These are phyloP conservation scores for Xylariaceae sp. DNA, from an alignment of 2,329 filamentous ascomycete species.

Conservation along the genomic window DNA sequence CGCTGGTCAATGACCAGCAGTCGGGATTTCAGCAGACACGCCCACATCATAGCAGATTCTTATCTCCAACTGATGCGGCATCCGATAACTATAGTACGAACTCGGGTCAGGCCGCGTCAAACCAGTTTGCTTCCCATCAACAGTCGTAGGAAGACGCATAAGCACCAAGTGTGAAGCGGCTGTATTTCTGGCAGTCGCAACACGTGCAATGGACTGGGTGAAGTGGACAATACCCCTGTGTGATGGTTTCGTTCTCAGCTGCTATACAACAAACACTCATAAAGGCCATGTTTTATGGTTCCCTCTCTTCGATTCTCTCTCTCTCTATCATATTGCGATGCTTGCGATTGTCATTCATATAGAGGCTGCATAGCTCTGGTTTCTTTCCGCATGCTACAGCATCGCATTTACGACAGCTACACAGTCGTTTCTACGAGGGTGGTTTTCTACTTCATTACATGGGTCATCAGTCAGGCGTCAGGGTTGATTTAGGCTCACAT, in stretches of 20 bases:
- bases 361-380: constrained; percentile 11
- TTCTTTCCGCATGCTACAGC: neutral
- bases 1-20: constrained; percentile 17
- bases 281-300: neutral
- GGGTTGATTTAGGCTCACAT: neutral
- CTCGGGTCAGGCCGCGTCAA: constrained; percentile 16
- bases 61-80: constrained; percentile 22
- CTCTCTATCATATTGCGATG: neutral
- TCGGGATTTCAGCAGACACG: constrained; percentile 21
- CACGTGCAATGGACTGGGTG: neutral
- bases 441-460: constrained; percentile 3
- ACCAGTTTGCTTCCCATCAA: constrained; percentile 24
- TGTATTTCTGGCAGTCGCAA: neutral
- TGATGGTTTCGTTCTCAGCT: neutral
- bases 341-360: constrained; percentile 12
- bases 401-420: constrained; percentile 4
- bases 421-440: neutral
- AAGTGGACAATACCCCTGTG: neutral
- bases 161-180: constrained; percentile 10
- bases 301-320: constrained; percentile 5
- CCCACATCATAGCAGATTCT: constrained; percentile 11
- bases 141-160: constrained; percentile 23
- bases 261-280: neutral
- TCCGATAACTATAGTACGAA: constrained; percentile 23
- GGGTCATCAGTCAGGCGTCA: constrained; percentile 11